These are phyloP conservation scores for Aspergillus fructus DNA, from an alignment of 2,329 filamentous ascomycete genomes.

Conservation along the genomic window DNA sequence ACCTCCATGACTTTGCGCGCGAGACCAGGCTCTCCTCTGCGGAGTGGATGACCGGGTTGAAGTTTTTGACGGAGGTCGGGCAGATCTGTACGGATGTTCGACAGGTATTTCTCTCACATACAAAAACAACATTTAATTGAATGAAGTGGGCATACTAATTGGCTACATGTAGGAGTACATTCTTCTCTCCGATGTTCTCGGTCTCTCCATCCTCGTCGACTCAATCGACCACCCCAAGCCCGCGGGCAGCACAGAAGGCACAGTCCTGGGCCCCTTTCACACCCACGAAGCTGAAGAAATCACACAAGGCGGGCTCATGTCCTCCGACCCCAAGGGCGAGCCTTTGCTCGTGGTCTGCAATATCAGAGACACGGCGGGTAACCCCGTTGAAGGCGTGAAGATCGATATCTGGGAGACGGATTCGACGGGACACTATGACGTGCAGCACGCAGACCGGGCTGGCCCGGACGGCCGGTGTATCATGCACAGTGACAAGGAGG, in stretches of 20 bases:
- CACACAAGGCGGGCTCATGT: constrained; percentile 61
- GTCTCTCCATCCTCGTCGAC: constrained; percentile 77
- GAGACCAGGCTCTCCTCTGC: constrained; percentile 73
- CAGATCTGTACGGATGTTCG: constrained; percentile 73
- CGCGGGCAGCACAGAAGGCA: constrained; percentile 68
- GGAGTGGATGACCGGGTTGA: constrained; percentile 75
- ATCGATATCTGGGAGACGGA: constrained; percentile 87
- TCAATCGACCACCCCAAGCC: constrained; percentile 82
- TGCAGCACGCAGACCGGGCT: constrained; percentile 66
- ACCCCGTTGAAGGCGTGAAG: constrained; percentile 64
- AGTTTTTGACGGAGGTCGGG: constrained; percentile 70
- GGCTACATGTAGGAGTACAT: constrained; percentile 65
- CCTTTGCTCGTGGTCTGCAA: constrained; percentile 73
- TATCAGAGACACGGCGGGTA: constrained; percentile 63
- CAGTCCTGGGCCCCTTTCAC: constrained; percentile 80
- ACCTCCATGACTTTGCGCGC: constrained; percentile 78
- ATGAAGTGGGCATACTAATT: background rate
- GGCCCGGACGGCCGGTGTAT: constrained; percentile 72
- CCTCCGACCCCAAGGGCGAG: constrained; percentile 67
- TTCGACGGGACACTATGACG: constrained; percentile 76
- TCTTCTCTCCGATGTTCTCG: constrained; percentile 75
- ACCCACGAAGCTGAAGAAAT: constrained; percentile 68
- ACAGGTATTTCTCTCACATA: constrained; percentile 51
- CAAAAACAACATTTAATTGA: background rate
- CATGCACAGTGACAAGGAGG: constrained; percentile 67